Evolutionary conservation across 31 red algal species (phyloP).

Genomic region (Odonthalia washingtoniensis): DNA sequence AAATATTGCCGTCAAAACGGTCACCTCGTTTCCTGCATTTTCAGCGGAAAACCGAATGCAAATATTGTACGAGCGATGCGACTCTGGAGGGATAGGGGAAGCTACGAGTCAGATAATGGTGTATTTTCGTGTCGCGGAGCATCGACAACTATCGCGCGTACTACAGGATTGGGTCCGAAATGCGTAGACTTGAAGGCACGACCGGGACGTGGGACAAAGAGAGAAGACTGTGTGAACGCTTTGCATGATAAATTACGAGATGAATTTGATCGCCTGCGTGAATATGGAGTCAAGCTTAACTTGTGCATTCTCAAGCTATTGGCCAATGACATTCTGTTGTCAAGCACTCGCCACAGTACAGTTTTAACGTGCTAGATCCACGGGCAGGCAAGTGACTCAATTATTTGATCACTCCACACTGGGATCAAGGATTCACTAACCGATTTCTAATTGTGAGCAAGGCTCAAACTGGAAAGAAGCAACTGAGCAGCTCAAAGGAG

Average conservation of each 20-base stretch:
- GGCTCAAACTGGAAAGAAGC: slow-evolving; percentile 27
- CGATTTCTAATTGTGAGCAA: slow-evolving; percentile 25
- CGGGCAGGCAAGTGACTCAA: background rate
- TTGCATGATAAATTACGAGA: slow-evolving; percentile 25
- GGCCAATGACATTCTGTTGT: background rate
- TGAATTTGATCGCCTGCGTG: slow-evolving; percentile 38
- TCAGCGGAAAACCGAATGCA: background rate
- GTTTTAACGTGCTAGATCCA: slow-evolving; percentile 24
- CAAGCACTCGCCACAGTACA: background rate
- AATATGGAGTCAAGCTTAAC: slow-evolving; percentile 48
- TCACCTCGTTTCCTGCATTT: slow-evolving; percentile 7
- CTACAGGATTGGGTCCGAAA: slow-evolving; percentile 23
- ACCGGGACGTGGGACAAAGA: slow-evolving; percentile 4
- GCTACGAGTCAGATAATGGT: background rate
- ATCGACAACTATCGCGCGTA: slow-evolving; percentile 19
- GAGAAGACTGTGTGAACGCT: background rate
- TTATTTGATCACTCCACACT: slow-evolving; percentile 30
- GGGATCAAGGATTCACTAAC: slow-evolving; percentile 23
- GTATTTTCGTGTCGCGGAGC: background rate
- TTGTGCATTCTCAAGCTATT: background rate
- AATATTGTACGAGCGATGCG: background rate
- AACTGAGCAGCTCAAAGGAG: slow-evolving; percentile 1
- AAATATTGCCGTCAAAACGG: slow-evolving; percentile 26
- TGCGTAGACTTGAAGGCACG: slow-evolving; percentile 10
- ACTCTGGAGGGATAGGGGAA: slow-evolving; percentile 15